Evolutionary conservation across 2,329 filamentous ascomycete genomes (phyloP), one percentile per base, ranked within the genome.

Genomic region (Trichoderma sp.): DNA sequence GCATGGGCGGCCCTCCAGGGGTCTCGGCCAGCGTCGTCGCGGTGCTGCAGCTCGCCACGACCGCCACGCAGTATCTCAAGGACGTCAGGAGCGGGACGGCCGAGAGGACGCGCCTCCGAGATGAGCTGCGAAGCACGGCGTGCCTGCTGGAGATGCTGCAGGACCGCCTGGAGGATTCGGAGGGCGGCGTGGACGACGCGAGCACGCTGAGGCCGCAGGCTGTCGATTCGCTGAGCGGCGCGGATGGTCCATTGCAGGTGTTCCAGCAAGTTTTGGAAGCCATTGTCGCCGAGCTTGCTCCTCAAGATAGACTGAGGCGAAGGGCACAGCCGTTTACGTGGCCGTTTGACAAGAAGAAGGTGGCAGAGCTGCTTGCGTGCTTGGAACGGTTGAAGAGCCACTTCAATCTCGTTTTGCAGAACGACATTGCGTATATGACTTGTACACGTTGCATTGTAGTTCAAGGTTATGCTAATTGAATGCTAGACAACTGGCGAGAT

Each of bases 141-240:
- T 70, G 69, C 13, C 43, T 64, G 16, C 51, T 70, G 8, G 69
- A 69, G 21, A 70, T 69, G 58, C 30, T 68, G 4, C 56, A 67
- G 34, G 69, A 64, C n/a, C 69, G 61, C 24, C 13, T 70, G 14
- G 67, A 67, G n/a, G 61, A 70, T 26, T 21, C 14, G 7, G 52
- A 63, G 13, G 56, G 66, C 28, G 2, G 30, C 18, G 30, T 28
- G 10, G 28, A 51, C 28, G 21, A 43, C 46, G 28, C n/a, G 2
- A 34, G 32, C 24, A 21, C 24, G n/a, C 28, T 51, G 4, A 61
- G 18, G 43, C n/a, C 43, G 4, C 59, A 61, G 43, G 51, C 59
- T 1, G 16, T 37, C 28, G 24, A 28, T 18, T 26, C 16, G 11
- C 24, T 61, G 28, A 24, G 43, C 28, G 59, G 43, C 7, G 0